phyloP scores from a whole-genome alignment of 2,329 filamentous ascomycete genomes.

The Aspergillus sp. region DNA sequence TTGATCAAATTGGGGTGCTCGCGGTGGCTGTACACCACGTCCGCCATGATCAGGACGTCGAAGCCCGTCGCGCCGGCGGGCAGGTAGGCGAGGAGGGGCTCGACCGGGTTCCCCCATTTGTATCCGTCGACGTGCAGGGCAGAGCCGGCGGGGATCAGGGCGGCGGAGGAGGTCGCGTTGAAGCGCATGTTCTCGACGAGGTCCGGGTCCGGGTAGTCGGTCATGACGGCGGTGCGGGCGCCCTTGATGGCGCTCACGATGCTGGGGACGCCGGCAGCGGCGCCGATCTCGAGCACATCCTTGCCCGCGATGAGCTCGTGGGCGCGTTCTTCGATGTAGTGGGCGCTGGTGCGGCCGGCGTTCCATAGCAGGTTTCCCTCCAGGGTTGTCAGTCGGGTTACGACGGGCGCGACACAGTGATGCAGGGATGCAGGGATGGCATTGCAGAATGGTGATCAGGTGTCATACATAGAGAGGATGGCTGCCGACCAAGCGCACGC shows the following conservation, averaged over 20 bases:
- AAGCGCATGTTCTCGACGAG: constrained; percentile 75
- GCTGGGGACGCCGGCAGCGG: constrained; percentile 80
- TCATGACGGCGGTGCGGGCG: constrained; percentile 69
- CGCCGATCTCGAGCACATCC: constrained; percentile 84
- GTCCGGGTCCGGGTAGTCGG: constrained; percentile 84
- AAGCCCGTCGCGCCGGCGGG: constrained; percentile 52
- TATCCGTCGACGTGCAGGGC: constrained; percentile 67
- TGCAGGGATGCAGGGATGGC: background rate
- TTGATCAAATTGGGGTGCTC: constrained; percentile 77
- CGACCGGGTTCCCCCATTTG: constrained; percentile 73
- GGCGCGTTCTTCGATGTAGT: constrained; percentile 73
- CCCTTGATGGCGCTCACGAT: constrained; percentile 73
- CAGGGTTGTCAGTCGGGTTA: constrained; percentile 9
- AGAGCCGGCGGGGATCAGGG: constrained; percentile 38
- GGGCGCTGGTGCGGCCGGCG: constrained; percentile 73
- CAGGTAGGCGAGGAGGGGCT: constrained; percentile 59
- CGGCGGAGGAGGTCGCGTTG: constrained; percentile 65
- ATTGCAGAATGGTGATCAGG: background rate
- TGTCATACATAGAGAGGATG: constrained; percentile 75
- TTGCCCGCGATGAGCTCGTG: constrained; percentile 59
- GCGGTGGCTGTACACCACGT: constrained; percentile 86
- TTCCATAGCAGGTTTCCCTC: constrained; percentile 89
- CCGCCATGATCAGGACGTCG: constrained; percentile 81
- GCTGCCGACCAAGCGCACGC: constrained; percentile 77
- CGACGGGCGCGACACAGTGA: background rate